Conservation (phyloP, 495 filamentous ascomycete genomes). For the Aspergillus funiculosus region DNA sequence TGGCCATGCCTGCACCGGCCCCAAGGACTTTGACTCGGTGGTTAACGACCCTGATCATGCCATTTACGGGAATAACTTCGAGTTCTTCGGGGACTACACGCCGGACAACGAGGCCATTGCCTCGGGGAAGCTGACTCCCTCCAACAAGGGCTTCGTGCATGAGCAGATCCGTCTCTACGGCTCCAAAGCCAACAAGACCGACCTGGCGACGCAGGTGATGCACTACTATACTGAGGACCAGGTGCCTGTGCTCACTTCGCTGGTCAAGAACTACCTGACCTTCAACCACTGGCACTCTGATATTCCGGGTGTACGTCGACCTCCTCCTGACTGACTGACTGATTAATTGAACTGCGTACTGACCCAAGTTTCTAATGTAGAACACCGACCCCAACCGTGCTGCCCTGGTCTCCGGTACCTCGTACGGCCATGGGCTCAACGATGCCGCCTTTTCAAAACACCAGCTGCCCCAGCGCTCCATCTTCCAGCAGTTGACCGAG, state of each 20-base stretch:
- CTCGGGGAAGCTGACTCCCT: conserved; percentile 26
- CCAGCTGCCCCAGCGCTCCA: conserved; percentile 36
- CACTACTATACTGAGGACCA: conserved; percentile 48
- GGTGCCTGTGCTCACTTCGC: conserved; percentile 39
- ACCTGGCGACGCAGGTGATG: conserved; percentile 40
- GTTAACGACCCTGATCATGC: conserved; percentile 47
- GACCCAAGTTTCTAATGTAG: conserved; percentile 18
- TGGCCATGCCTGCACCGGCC: conserved; percentile 35
- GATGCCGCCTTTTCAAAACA: conserved; percentile 34
- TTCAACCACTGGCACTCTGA: conserved; percentile 51
- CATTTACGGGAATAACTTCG: conserved; percentile 46
- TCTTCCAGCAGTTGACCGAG: conserved; percentile 46
- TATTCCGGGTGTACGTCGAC: conserved; percentile 40
- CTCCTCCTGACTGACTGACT: no score
- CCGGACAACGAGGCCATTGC: conserved; percentile 38
- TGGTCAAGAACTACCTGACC: conserved; percentile 47
- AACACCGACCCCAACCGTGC: conserved; percentile 47
- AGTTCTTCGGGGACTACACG: conserved; percentile 42
- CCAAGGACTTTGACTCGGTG: conserved; percentile 40
- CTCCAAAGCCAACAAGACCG: conserved; percentile 29
- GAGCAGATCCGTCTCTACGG: conserved; percentile 40
- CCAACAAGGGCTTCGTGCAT: conserved; percentile 44
- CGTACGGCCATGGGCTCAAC: conserved; percentile 43
- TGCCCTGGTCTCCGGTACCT: conserved; percentile 42
- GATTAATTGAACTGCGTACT: no score